Conservation (phyloP, 2,329 filamentous ascomycete genomes). For the Calonectria fujianensis region DNA sequence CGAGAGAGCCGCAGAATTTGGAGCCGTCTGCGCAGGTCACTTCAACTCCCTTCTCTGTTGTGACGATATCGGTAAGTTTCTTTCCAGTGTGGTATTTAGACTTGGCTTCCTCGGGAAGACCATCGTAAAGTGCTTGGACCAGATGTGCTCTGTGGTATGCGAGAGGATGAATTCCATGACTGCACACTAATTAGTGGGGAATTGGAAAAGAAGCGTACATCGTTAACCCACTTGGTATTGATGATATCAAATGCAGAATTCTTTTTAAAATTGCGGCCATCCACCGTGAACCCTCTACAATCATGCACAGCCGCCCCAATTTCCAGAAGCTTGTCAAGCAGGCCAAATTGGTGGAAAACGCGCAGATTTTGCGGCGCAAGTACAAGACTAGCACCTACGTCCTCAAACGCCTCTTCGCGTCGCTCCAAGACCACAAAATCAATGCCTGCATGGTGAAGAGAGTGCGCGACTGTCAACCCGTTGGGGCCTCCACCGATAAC, state of each 20-base stretch:
- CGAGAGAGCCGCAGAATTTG: slow-evolving; percentile 28
- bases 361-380: slow-evolving; percentile 21
- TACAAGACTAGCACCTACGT: slow-evolving; percentile 45
- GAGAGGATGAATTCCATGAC: slow-evolving; percentile 23
- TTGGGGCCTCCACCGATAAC: slow-evolving; percentile 6
- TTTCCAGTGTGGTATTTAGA: slow-evolving; percentile 24
- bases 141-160: slow-evolving; percentile 20
- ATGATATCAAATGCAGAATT: slow-evolving; percentile 8
- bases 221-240: neutral
- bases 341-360: slow-evolving; percentile 31
- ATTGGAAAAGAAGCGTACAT: neutral
- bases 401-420: slow-evolving; percentile 44
- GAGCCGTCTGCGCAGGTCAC: slow-evolving; percentile 37
- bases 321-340: slow-evolving; percentile 14
- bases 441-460: slow-evolving; percentile 14
- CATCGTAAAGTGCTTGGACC: slow-evolving; percentile 8
- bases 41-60: slow-evolving; percentile 13
- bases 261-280: slow-evolving; percentile 11
- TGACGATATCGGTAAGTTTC: slow-evolving; percentile 44
- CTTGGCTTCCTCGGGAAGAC: slow-evolving; percentile 28
- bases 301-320: slow-evolving; percentile 14
- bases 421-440: slow-evolving; percentile 58
- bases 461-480: neutral
- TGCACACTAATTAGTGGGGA: neutral
- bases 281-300: slow-evolving; percentile 4